Evolutionary conservation across 164 flowering plant species (phyloP).

Genomic region (Annona cherimola): DNA sequence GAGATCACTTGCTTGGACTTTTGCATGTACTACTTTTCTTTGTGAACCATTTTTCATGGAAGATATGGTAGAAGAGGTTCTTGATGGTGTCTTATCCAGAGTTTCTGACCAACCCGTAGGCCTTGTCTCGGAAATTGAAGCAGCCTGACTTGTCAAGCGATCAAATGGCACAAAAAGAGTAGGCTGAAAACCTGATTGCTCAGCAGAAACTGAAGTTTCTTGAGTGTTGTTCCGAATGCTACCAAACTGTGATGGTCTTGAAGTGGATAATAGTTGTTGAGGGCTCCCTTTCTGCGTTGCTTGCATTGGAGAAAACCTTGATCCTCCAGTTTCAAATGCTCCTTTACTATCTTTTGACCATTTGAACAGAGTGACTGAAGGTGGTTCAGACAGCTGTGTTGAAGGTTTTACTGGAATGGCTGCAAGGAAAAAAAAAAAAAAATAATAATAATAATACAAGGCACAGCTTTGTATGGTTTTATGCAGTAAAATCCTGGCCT

Average conservation of each 20-base stretch:
- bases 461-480: not conserved
- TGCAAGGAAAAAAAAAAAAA: conserved; percentile 14
- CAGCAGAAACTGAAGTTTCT: conserved; percentile 15
- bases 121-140: conserved; percentile 16
- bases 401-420: conserved; percentile 25
- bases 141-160: conserved; percentile 9
- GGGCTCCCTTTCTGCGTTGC: conserved; percentile 6
- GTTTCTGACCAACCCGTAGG: conserved; percentile 20
- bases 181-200: conserved; percentile 18
- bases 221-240: conserved; percentile 12
- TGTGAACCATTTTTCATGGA: conserved; percentile 15
- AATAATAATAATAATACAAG: not conserved
- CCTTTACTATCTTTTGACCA: conserved; percentile 25
- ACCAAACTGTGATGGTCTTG: conserved; percentile 14
- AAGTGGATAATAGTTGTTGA: conserved; percentile 11
- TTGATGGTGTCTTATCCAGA: conserved; percentile 14
- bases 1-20: conserved; percentile 9
- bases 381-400: conserved; percentile 23
- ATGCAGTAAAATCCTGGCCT: not conserved
- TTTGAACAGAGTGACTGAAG: conserved; percentile 27
- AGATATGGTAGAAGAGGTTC: conserved; percentile 1
- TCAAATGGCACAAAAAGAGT: conserved; percentile 13
- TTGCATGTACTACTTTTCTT: conserved; percentile 14
- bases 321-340: conserved; percentile 18
- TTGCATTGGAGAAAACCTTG: conserved; percentile 23